Base-by-base conservation (phyloP, 768 basidiomycete genomes). In the Termitomyces sp. region DNA sequence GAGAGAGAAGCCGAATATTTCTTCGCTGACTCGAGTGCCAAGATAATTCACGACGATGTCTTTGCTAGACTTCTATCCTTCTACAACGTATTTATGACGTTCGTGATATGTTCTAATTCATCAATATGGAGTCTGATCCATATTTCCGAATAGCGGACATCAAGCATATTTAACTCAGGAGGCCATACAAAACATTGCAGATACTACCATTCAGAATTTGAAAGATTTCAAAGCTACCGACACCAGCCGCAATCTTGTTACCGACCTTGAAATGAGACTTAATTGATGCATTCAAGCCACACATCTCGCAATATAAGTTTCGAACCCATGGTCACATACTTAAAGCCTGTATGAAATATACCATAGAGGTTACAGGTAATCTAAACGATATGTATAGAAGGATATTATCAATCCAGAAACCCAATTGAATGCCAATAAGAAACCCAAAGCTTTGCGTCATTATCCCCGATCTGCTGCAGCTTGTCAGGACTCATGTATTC, bases 1-100 rank as follows among this genome's bases (percentile, higher is more conserved):
- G 77, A 78, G 58, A 68, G 67, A 45, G 75, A 77, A 65, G 69
- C 76, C 1, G 61, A 65, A 10, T 77, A 75, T 60, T 78, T 78
- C 65, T 78, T 77, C 47, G 70, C 73, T 9, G 77, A 77, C 56
- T 77, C 74, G 1, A 77, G 75, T 54, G 60, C 69, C 3, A 75
- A 76, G 60, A 73, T 78, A 54, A 78, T 78, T 52, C 65, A 74
- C n/a, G 77, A 78, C 50, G 77, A 78, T 55, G 70, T 67, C 18
- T 77, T 78, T 57, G 74, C 73, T 22, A 72, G 77, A n/a, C 66
- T 78, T n/a, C 62, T 78, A 16, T 72, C 75, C 0, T 78, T 78
- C 62, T 76, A 77, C 64, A 78, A 77, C 57, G 77, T 78, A 33
- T 77, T 75, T 57, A 70, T 78, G 72, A 78, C 71, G 76, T 74